phyloP scores from a whole-genome alignment of 106 monocot genomes.

The Xerophyta viscosa region DNA sequence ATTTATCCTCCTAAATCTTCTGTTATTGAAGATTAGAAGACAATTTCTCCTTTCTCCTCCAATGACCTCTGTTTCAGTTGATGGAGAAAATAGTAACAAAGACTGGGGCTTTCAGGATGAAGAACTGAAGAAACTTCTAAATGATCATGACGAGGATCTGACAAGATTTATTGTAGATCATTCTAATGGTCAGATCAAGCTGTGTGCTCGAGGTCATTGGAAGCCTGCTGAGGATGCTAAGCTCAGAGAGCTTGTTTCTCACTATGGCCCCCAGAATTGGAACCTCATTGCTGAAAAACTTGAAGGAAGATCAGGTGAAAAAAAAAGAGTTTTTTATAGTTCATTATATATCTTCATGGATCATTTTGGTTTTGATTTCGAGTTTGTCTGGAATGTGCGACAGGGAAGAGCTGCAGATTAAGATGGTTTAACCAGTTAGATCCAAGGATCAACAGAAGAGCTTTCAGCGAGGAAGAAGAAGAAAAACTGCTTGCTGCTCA shows the following conservation, averaged over 20 bases:
- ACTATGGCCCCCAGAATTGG: slow-evolving; percentile 88
- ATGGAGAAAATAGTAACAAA: neutral
- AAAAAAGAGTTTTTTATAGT: neutral
- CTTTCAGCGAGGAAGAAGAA: slow-evolving; percentile 65
- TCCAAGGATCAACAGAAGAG: slow-evolving; percentile 65
- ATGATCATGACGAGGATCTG: slow-evolving; percentile 1
- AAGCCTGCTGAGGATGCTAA: slow-evolving; percentile 80
- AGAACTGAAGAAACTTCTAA: neutral
- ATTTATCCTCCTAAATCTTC: neutral
- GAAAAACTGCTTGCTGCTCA: slow-evolving; percentile 65
- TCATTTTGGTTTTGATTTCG: no score
- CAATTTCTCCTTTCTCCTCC: no score
- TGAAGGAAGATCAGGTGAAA: slow-evolving; percentile 79
- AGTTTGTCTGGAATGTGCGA: neutral
- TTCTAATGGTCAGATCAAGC: slow-evolving; percentile 25
- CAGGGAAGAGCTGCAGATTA: slow-evolving; percentile 84
- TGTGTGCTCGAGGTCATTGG: slow-evolving; percentile 83
- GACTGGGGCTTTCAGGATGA: neutral
- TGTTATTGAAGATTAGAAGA: neutral
- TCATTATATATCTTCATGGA: neutral
- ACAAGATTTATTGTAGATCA: neutral
- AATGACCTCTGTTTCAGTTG: no score
- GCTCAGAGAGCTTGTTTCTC: slow-evolving; percentile 78
- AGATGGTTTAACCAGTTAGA: slow-evolving; percentile 93
- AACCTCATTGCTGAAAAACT: slow-evolving; percentile 87